Conservation (phyloP, 2,329 filamentous ascomycete genomes). For the Neopestalotiopsis sp. region DNA sequence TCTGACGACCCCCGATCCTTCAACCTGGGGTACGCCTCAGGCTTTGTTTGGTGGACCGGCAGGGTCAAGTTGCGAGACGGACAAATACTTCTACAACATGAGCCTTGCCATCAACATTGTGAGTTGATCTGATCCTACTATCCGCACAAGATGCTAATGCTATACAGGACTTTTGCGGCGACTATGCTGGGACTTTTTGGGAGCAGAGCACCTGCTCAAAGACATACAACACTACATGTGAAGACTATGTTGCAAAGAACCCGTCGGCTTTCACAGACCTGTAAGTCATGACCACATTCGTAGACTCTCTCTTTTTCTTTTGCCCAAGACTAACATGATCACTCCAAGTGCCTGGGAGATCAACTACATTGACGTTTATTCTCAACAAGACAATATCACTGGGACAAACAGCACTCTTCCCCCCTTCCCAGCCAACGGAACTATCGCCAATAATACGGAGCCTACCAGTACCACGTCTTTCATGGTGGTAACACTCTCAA, state of each 20-base stretch:
- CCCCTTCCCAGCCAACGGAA: not conserved
- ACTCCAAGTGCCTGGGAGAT: constrained; percentile 55
- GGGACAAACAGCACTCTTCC: constrained; percentile 7
- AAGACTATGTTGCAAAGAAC: constrained; percentile 52
- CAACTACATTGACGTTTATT: constrained; percentile 57
- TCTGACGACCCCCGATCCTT: constrained; percentile 62
- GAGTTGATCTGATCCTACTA: constrained; percentile 17
- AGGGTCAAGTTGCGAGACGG: constrained; percentile 66
- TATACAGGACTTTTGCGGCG: constrained; percentile 72
- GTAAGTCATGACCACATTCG: constrained; percentile 29
- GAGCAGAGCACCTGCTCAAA: constrained; percentile 44
- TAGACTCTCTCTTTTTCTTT: not conserved
- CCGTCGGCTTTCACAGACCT: constrained; percentile 48
- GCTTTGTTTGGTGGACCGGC: constrained; percentile 68
- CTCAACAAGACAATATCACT: constrained; percentile 21
- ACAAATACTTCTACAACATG: constrained; percentile 69
- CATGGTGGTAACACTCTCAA: constrained; percentile 30
- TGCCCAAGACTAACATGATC: constrained; percentile 11
- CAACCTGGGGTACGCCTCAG: constrained; percentile 70
- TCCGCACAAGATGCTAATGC: not conserved
- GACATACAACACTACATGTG: constrained; percentile 47
- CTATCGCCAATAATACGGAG: not conserved
- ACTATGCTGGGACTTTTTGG: constrained; percentile 67
- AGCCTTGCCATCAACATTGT: constrained; percentile 75
- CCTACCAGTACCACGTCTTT: constrained; percentile 19